Base-by-base conservation (phyloP, 805 yeast genomes). In the Candida germanica region DNA sequence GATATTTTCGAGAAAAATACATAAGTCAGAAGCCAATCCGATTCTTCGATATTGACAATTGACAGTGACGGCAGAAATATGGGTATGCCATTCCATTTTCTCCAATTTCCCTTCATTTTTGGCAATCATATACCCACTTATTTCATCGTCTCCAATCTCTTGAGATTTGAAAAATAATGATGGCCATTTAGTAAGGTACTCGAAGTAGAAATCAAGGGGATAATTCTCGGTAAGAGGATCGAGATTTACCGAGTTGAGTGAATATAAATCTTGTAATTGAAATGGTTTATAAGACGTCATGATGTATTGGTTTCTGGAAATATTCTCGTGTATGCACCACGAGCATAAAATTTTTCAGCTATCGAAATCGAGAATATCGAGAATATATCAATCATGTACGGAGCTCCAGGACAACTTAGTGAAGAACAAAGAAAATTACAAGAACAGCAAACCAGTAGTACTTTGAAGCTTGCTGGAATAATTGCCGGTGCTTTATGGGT, bases 171-270 rank as follows among this genome's bases (percentile, higher is more conserved):
- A 91, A 59, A 88, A 83, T 30, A 93, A 64, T 22, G 87, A 73
- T 5, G 98, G 98, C 96, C 97, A 89, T 35, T 76, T 71, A 6
- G 79, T 71, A 36, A 93, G 66, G 51, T 93, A 93, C 48, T 87
- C 87, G 12, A 85, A 72, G 54, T 93, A 93, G 56, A 88, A 93
- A 31, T 79, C 81, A 6, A 85, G 58, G 29, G 88, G 82, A 64
- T 86, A 93, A 63, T 91, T 93, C 52, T 93, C 98, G 0, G 98
- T 93, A 35, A 93, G 70, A 1, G 84, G 83, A 51, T 93, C 98
- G 14, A 93, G 61, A 55, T 93, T 93, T 31, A 89, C 79, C 3
- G 83, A 62, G 51, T 86, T 86, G 33, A 85, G 50, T 6, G 74
- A 67, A 46, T 89, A 81, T 12, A 91, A 62, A 52, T 93, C 97